Base-by-base conservation (phyloP, 2,329 filamentous ascomycete species). In the Fusarium pseudocircinatum region DNA sequence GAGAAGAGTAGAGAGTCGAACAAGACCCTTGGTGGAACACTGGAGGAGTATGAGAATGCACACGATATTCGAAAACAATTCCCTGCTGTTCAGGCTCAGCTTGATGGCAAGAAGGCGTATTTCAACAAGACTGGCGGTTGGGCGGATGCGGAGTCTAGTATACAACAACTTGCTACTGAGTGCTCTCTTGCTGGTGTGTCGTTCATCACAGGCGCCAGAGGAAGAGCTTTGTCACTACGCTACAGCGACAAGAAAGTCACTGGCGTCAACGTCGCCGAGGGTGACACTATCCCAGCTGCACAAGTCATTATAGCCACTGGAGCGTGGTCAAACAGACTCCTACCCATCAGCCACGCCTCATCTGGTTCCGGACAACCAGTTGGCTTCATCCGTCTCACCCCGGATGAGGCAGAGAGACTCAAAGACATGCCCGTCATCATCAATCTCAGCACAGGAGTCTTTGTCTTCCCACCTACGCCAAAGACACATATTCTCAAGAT, bases 271-370 rank as follows among this genome's bases (percentile, higher is more conserved):
- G 70, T 77, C 2, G 69, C 75, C 0, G 65, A 77, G 34, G 85
- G 85, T 4, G 80, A 82, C 14, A 83, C 81, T 7, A 72, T 93
- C 10, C 80, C 80, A 2, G 91, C 90, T 4, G 87, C 89, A 63
- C 83, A 92, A 13, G 88, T 90, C 15, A 84, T 94, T 3, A 82
- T 94, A 7, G 90, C 92, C 3, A 88, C 91, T 3, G 92, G 92
- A 15, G 91, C 92, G 6, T 94, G 92, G 92, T 91, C 90, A 20
- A 81, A 80, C 20, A 57, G 75, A 4, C 53, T 82, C 1, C 20
- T 94, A 47, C 89, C 92, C 75, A 83, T 93, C 2, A 85, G 87
- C 32, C 90, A 91, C 47, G 86, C 90, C 20, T 88, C 87, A 30
- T 86, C 88, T 60, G 88, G 91, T 1, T 92, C 91, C 0, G 92